Percentiles rank a stretch among this genome's conserved stretches.
These are phyloP conservation scores for Aspergillus puulaauensis DNA, from an alignment of 2,329 filamentous ascomycete species.

Conservation along the genomic window DNA sequence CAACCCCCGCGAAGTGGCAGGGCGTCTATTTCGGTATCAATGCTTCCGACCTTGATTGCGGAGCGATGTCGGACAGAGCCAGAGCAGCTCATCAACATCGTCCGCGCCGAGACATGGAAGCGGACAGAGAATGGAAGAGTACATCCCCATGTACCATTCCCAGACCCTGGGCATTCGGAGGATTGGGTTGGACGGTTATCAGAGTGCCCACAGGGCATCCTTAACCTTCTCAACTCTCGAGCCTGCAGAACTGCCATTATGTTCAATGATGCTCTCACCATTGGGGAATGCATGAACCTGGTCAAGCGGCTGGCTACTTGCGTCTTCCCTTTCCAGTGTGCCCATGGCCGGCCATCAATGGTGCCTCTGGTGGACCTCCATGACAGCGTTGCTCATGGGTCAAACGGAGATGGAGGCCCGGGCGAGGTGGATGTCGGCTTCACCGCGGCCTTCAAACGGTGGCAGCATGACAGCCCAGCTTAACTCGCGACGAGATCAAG, in stretches of 20 bases:
- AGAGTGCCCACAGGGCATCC: slow-evolving; percentile 69
- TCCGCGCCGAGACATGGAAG: slow-evolving; percentile 74
- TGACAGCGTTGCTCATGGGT: background rate
- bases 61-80: slow-evolving; percentile 76
- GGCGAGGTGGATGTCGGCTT: slow-evolving; percentile 4
- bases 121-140: slow-evolving; percentile 49
- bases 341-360: slow-evolving; percentile 51
- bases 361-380: slow-evolving; percentile 42
- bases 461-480: background rate
- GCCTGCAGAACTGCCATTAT: slow-evolving; percentile 52
- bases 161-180: background rate
- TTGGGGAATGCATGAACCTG: slow-evolving; percentile 40
- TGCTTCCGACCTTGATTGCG: slow-evolving; percentile 69
- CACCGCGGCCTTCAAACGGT: slow-evolving; percentile 11
- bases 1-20: slow-evolving; percentile 9
- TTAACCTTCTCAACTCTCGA: slow-evolving; percentile 60
- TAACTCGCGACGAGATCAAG: background rate
- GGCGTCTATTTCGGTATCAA: slow-evolving; percentile 49
- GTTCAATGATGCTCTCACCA: slow-evolving; percentile 48
- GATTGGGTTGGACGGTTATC: slow-evolving; percentile 64
- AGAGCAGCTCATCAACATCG: slow-evolving; percentile 67
- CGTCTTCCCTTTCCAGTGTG: slow-evolving; percentile 51
- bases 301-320: slow-evolving; percentile 41
- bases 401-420: slow-evolving; percentile 2
- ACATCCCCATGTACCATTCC: slow-evolving; percentile 5